Evolutionary conservation across 805 yeast genomes (phyloP).

Genomic region (Metschnikowia cerradonensis): DNA sequence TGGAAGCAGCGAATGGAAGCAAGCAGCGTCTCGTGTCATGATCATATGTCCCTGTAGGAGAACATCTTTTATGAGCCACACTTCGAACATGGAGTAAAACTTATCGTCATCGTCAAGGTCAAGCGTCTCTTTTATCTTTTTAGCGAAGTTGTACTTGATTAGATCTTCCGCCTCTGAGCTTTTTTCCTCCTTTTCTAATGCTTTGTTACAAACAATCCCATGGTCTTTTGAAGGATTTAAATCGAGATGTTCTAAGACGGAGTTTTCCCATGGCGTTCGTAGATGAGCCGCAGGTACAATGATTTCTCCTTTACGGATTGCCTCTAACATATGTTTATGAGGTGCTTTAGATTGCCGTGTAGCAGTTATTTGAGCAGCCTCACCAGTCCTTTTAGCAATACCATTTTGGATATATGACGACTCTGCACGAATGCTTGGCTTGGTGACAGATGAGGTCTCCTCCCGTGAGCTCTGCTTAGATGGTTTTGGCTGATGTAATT

Average conservation of each 20-base stretch:
- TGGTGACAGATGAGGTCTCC: background rate
- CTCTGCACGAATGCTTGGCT: background rate
- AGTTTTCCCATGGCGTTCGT: slow-evolving; percentile 24
- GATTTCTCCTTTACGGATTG: background rate
- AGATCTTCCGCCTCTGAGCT: slow-evolving; percentile 8
- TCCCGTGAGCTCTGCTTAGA: background rate
- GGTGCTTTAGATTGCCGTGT: background rate
- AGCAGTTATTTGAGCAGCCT: background rate
- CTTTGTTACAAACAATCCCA: slow-evolving; percentile 13
- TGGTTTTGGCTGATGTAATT: background rate
- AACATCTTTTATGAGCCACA: slow-evolving; percentile 82
- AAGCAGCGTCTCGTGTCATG: slow-evolving; percentile 57
- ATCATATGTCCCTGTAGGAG: slow-evolving; percentile 82
- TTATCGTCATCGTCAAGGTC: slow-evolving; percentile 51
- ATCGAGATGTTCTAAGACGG: slow-evolving; percentile 23
- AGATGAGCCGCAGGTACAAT: slow-evolving; percentile 12
- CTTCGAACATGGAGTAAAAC: slow-evolving; percentile 58
- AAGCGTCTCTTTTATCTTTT: slow-evolving; percentile 33
- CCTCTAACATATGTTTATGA: background rate
- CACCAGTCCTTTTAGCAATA: background rate
- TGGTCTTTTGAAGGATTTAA: slow-evolving; percentile 9
- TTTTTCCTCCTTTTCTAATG: slow-evolving; percentile 5
- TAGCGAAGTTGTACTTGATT: slow-evolving; percentile 29
- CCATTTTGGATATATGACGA: background rate
- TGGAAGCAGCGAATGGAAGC: slow-evolving; percentile 81